Evolutionary conservation across 208 protist species (phyloP), one percentile per base, ranked within the genome.

Genomic region (Novymonas esmeraldas): DNA sequence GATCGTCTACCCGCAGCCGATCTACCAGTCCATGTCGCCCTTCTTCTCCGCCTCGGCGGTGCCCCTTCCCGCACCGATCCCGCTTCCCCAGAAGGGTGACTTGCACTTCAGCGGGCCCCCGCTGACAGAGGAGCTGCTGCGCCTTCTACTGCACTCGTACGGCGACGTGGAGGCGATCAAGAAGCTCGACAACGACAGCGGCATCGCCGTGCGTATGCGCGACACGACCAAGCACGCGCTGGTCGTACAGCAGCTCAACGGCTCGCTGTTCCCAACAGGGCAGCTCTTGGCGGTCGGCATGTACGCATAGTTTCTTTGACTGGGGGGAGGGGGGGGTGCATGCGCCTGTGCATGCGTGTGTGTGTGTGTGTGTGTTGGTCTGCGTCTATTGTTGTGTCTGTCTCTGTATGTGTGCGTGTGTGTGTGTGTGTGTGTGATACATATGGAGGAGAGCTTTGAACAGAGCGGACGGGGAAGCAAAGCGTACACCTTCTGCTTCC

Each of bases 171-270:
- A 88, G 42, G 62, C 64, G n/a, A 72, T 89, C 2, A 66, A 80
- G 20, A 64, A 76, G 20, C 55, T 90, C 10, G 76, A 83, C n/a
- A 64, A 82, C 13, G 73, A 85, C 52, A 56, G 45, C 46, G 76
- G 77, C 31, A 78, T 86, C 26, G 82, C 78, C 13, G 81, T 90
- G 55, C 79, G 91, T 20, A 81, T 96, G 70, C 61, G 49, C 1
- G 81, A 94, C 60, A 55, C 68, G 1, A 67, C 61, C 2, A 51
- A 87, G 52, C 88, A 94, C 69, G 7, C 62, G 6, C 34, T 83
- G 10, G 85, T 96, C 16, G 81, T 79, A 11, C 88, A 94, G 71
- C 79, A 90, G 42, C 78, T 96, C 13, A 92, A 93, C 60, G 87
- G 87, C 3, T 78, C 79, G 2, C 51, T 90, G 16, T 94, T 96